Evolutionary conservation across 1,139 yeast species (phyloP).

Genomic region (Geotrichum bryndzae): DNA sequence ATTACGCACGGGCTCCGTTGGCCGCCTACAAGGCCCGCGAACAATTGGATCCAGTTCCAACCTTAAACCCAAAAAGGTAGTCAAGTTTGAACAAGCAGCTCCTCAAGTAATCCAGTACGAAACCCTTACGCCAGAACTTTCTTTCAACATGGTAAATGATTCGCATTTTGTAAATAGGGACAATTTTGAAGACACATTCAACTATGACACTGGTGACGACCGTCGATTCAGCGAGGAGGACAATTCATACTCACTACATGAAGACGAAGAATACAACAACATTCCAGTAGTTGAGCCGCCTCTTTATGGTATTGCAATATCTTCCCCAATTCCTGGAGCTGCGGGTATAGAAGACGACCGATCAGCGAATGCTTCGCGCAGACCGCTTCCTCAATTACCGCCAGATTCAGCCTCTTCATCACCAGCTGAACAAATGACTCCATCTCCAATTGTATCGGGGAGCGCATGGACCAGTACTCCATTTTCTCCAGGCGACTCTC

Average conservation of each 20-base stretch:
- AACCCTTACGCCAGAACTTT: slow-evolving; percentile 37
- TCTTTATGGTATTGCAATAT: slow-evolving; percentile 29
- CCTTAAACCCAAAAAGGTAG: slow-evolving; percentile 28
- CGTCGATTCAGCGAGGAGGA: slow-evolving; percentile 20
- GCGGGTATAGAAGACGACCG: slow-evolving; percentile 1
- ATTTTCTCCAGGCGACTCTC: background rate
- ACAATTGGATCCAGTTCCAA: slow-evolving; percentile 19
- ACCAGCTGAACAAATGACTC: background rate
- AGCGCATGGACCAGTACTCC: slow-evolving; percentile 10
- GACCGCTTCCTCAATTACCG: slow-evolving; percentile 16
- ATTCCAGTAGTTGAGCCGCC: slow-evolving; percentile 20
- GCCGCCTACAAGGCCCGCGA: slow-evolving; percentile 33
- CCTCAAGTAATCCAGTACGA: slow-evolving; percentile 41
- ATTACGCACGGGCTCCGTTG: slow-evolving; percentile 27
- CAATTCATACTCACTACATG: slow-evolving; percentile 24
- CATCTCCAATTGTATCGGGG: slow-evolving; percentile 7
- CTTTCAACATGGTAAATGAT: slow-evolving; percentile 27
- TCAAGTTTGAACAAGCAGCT: slow-evolving; percentile 34
- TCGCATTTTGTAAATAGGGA: slow-evolving; percentile 21
- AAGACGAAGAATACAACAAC: slow-evolving; percentile 27
- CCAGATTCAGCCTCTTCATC: background rate
- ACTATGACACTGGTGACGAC: slow-evolving; percentile 21
- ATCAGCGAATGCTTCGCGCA: slow-evolving; percentile 1
- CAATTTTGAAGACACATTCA: slow-evolving; percentile 24
- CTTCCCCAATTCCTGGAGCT: slow-evolving; percentile 18